Base-by-base conservation (phyloP, 1,284 basidiomycete genomes). In the Pholiota adiposa region DNA sequence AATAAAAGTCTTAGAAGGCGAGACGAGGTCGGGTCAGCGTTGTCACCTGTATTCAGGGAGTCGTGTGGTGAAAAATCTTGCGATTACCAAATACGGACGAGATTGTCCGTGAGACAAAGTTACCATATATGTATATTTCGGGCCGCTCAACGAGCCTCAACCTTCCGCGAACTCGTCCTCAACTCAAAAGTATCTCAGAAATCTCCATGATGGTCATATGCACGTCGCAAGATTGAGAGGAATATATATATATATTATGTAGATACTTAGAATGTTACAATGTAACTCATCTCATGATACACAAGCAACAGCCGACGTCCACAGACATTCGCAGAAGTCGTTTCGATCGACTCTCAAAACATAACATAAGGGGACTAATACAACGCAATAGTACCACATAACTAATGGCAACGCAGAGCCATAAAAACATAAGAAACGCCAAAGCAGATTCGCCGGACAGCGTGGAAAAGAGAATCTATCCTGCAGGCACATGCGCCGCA, bases 1-100 rank as follows among this genome's bases (percentile, higher is more conserved):
- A 12, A 11, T 19, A 21, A 34, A 25, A 6, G 48, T 44, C n/a
- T 23, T 23, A 18, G 14, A 27, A 18, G 54, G 34, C 16, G 43
- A 31, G n/a, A n/a, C n/a, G n/a, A n/a, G n/a, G n/a, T 14, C 38
- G 16, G n/a, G 40, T 41, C 14, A 18, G 18, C n/a, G 18, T 41
- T 4, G 43, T 36, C 31, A 44, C 5, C 31, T 18, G 21, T 27
- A 4, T 38, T 7, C 36, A 38, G 14, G 12, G 16, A 38, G 36
- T 38, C 12, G 16, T 41, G 33, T 50, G 51, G 51, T 46, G 44
- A 54, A 59, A 59, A 59, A 54, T 59, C 51, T 59, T 59, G 58
- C 51, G 58, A 54, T 58, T 58, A 38, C 57, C 57, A 40, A 21
- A 58, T 46, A 16, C 50, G 41, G 56, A 11, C 29, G 27, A 44